phyloP scores from a whole-genome alignment of 148 eudicot species.

The Vaccinium corymbosum region DNA sequence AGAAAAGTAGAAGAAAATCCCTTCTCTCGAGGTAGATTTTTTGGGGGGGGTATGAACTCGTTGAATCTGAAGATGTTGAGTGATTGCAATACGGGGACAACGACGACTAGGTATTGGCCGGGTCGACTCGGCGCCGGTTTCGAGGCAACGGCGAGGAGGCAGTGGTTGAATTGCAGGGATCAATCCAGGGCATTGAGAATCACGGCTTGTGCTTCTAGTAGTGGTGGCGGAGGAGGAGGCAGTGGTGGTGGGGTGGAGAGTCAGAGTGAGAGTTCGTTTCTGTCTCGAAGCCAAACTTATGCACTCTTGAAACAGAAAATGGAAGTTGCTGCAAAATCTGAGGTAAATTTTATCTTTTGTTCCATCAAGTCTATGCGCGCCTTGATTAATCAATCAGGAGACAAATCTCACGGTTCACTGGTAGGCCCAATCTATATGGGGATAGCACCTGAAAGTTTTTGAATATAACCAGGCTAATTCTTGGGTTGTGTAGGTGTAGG shows the following conservation, averaged over 20 bases:
- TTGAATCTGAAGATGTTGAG: conserved; percentile 43
- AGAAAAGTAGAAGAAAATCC: conserved; percentile 14
- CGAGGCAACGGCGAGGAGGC: conserved; percentile 28
- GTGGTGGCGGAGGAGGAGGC: conserved; percentile 22
- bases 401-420: no score
- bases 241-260: conserved; percentile 23
- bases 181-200: conserved; percentile 34
- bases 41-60: conserved; percentile 47
- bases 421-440: no score
- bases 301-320: conserved; percentile 83
- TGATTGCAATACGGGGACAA: conserved; percentile 36
- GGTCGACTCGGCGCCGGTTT: conserved; percentile 24
- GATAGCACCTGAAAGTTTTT: no score
- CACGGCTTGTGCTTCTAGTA: conserved; percentile 53
- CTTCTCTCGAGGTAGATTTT: no score
- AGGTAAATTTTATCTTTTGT: conserved; percentile 34
- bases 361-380: no score
- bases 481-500: background rate
- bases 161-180: conserved; percentile 14
- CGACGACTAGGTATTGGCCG: conserved; percentile 20
- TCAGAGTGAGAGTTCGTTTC: conserved; percentile 32
- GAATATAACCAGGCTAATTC: background rate
- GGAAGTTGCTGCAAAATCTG: conserved; percentile 95
- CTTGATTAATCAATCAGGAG: no score
- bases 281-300: conserved; percentile 68